Percentiles rank a stretch among this genome's conserved stretches.
phyloP scores from a whole-genome alignment of 371 early-diverging fungal genomes.

The Mortierella sp. region DNA sequence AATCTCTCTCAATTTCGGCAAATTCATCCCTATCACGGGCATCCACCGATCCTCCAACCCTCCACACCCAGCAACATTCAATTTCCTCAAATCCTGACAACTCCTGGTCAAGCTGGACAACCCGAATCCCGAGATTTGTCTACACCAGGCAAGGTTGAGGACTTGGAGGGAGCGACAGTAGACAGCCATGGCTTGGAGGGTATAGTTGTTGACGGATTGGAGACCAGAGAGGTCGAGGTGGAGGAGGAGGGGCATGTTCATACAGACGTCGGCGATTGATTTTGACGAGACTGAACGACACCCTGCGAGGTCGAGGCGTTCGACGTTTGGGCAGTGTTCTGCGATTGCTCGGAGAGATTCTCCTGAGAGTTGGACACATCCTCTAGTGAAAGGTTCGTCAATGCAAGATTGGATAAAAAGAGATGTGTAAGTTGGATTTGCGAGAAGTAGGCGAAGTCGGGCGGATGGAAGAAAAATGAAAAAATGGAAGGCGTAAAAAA shows the following conservation, averaged over 20 bases:
- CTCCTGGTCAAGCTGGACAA: conserved; percentile 54
- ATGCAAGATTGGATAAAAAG: background rate
- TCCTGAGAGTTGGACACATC: conserved; percentile 69
- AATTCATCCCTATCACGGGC: conserved; percentile 54
- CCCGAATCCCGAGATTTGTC: conserved; percentile 66
- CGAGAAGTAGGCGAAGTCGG: background rate
- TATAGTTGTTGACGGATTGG: conserved; percentile 62
- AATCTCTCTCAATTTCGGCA: conserved; percentile 62
- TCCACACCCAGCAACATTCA: conserved; percentile 67
- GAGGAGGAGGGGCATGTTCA: conserved; percentile 54
- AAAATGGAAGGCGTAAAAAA: background rate
- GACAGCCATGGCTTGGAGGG: conserved; percentile 58
- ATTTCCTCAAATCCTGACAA: conserved; percentile 58
- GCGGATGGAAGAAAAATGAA: too few species aligned
- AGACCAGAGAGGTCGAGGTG: conserved; percentile 66
- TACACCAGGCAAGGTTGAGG: conserved; percentile 69
- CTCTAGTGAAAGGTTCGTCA: conserved; percentile 52
- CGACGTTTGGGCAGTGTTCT: conserved; percentile 66
- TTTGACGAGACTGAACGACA: conserved; percentile 65
- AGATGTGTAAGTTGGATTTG: background rate
- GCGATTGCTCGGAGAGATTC: conserved; percentile 63
- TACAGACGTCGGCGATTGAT: conserved; percentile 62
- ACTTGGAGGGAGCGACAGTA: conserved; percentile 58
- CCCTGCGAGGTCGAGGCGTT: conserved; percentile 64
- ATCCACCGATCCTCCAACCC: conserved; percentile 63